Evolutionary conservation across 1,284 basidiomycete species (phyloP), one percentile per base, ranked within the genome.

Genomic region (Rhodofomes roseus): DNA sequence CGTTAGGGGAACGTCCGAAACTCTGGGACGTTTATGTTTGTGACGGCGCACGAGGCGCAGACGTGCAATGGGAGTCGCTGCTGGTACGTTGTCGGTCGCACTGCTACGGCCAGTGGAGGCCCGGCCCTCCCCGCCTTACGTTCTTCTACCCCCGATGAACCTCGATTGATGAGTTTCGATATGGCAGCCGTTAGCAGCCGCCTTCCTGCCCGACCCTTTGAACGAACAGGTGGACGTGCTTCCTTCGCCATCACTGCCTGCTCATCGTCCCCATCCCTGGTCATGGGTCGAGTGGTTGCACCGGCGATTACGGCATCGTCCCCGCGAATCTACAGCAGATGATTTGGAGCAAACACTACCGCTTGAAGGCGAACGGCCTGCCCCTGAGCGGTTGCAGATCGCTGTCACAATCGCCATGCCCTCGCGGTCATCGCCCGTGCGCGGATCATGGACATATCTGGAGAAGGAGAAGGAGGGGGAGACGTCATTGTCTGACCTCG

Each of bases 21-120:
- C 37, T 66, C 25, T 60, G 61, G 31, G 63, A 66, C 51, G 54
- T 64, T 2, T 54, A 63, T 12, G 14, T 61, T 29, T 16, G 41
- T 41, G 23, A 27, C 39, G 40, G 18, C 5, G 53, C 16, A 40
- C 7, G 16, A 37, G 8, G 22, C 5, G 31, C n/a, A 2, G 18
- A 27, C 7, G 31, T 29, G 4, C n/a, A 29, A 52, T 50, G 54
- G 58, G 9, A 27, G 6, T 44, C 16, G 18, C 1, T 46, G 27
- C 12, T 27, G 22, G 57, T 40, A 54, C 46, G 41, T 41, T 9
- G 31, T 36, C 25, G 27, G 37, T n/a, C 50, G 5, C 14, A 18
- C n/a, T 31, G 29, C 31, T 22, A 14, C 18, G 31, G 11, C 3
- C 53, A 31, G 20, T 22, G 22, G 22, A 14, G 8, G 9, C 37